Evolutionary conservation across 495 filamentous ascomycete species (phyloP).

Genomic region (Xylaria intraflava): DNA sequence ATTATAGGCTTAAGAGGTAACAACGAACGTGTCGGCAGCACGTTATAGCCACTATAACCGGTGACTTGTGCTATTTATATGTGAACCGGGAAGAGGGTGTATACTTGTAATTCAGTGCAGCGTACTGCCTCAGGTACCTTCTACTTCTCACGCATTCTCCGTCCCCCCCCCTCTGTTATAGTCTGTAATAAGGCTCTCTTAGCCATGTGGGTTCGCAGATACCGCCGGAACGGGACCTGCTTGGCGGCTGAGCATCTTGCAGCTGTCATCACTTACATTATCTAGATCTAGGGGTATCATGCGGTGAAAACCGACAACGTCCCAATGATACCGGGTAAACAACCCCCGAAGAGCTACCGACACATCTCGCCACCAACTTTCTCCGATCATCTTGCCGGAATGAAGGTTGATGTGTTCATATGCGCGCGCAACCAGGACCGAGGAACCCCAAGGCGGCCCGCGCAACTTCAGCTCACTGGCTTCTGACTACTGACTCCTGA

Average conservation of each 20-base stretch:
- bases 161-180: too few relatives aligned
- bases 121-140: too few relatives aligned
- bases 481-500: too few relatives aligned
- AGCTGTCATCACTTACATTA: neutral
- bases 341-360: neutral
- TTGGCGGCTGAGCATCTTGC: conserved; percentile 9
- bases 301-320: neutral
- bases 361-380: neutral
- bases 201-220: neutral
- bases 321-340: neutral
- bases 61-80: too few relatives aligned
- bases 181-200: too few relatives aligned
- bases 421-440: neutral
- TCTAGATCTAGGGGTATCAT: neutral
- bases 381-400: neutral
- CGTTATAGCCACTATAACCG: too few relatives aligned
- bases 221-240: neutral
- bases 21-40: too few relatives aligned
- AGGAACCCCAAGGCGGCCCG: neutral
- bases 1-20: too few relatives aligned
- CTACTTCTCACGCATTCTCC: too few relatives aligned
- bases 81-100: too few relatives aligned
- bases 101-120: too few relatives aligned
- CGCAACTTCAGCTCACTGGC: conserved; percentile 3
- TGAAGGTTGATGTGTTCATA: conserved; percentile 1